phyloP scores from a whole-genome alignment of 306 rosid genomes.

The Castanea sativa region DNA sequence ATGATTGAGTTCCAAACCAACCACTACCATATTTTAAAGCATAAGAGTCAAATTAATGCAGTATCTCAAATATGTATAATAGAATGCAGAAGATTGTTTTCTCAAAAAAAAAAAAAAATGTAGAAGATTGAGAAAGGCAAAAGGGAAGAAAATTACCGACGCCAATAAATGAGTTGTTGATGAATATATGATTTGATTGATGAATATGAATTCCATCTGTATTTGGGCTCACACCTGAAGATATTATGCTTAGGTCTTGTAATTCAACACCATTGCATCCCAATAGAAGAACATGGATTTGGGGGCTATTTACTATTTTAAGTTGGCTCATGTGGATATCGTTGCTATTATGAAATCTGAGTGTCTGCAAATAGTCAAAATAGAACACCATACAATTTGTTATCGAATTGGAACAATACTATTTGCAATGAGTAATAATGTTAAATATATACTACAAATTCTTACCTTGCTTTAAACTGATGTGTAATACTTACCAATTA shows the following conservation, averaged over 20 bases:
- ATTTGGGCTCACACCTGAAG: neutral
- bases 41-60: no score
- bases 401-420: neutral
- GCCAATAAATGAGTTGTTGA: neutral
- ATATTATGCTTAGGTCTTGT: neutral
- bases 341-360: neutral
- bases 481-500: no score
- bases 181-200: neutral
- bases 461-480: no score
- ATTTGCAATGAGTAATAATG: neutral
- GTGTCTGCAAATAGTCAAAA: neutral
- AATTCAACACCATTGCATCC: neutral
- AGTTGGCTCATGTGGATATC: neutral
- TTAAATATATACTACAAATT: no score
- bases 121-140: no score
- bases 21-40: no score
- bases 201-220: slow-evolving; percentile 14
- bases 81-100: no score
- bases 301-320: neutral
- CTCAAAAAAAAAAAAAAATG: no score
- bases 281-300: neutral
- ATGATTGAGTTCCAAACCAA: no score
- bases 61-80: no score
- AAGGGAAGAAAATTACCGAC: neutral
- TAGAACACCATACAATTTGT: neutral